Conservation (phyloP, 257 asterid genomes). For the Verbena officinalis region DNA sequence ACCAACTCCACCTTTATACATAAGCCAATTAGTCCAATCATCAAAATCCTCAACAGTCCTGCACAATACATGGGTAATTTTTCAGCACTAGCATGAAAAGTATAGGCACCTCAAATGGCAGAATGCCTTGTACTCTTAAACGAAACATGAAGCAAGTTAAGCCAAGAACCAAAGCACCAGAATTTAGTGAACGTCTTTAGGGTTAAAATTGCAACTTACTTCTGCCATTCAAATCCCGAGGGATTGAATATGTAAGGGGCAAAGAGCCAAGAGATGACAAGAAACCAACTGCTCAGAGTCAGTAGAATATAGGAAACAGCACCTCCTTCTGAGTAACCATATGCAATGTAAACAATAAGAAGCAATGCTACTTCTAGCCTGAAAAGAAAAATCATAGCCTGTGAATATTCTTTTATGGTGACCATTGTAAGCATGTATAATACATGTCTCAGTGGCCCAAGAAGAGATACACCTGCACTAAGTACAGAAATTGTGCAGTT, state of each 20-base stretch:
- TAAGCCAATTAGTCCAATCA: constrained; percentile 97
- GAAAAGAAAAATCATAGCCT: constrained; percentile 39
- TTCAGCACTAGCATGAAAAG: constrained; percentile 17
- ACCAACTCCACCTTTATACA: constrained; percentile 99
- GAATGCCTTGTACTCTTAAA: constrained; percentile 1
- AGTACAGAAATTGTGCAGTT: constrained; percentile 3
- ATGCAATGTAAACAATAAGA: constrained; percentile 85
- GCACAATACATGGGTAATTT: constrained; percentile 27
- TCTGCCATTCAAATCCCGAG: constrained; percentile 99
- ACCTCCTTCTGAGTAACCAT: constrained; percentile 71
- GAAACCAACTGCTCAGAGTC: constrained; percentile 96
- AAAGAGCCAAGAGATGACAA: constrained; percentile 95
- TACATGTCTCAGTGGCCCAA: not conserved
- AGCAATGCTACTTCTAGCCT: constrained; percentile 97
- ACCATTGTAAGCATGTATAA: constrained; percentile 11
- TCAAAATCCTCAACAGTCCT: constrained; percentile 99
- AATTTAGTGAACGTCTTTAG: not conserved
- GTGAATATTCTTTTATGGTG: constrained; percentile 1
- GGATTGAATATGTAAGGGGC: constrained; percentile 98
- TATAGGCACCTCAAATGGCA: constrained; percentile 13
- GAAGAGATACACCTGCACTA: constrained; percentile 2
- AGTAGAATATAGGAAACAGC: constrained; percentile 70
- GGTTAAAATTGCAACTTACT: constrained; percentile 54
- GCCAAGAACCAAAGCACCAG: constrained; percentile 15
- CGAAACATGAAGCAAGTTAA: constrained; percentile 27